phyloP scores from a whole-genome alignment of 176 grass and related monocot genomes.

The Hsuehochloa calcarea region DNA sequence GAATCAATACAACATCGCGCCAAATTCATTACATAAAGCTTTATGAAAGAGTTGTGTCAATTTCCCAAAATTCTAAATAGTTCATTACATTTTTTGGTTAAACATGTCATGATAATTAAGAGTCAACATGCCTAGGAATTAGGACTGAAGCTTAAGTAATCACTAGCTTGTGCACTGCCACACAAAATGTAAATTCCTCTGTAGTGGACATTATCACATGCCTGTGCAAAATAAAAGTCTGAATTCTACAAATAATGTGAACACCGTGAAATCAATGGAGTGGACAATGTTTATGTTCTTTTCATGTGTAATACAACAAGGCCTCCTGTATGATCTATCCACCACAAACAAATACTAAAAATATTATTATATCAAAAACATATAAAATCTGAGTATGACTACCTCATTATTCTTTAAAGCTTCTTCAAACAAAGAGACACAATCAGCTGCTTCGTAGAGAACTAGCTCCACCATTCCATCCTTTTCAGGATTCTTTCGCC shows the following conservation, averaged over 20 bases:
- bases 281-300: not conserved
- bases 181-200: not conserved
- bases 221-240: not conserved
- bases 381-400: not conserved
- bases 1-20: not conserved
- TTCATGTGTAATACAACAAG: not conserved
- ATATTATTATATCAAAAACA: not conserved
- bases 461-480: slow-evolving; percentile 49
- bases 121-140: not conserved
- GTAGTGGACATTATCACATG: not conserved
- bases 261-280: not conserved
- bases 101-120: not conserved
- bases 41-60: not conserved
- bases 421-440: slow-evolving; percentile 85
- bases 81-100: not conserved
- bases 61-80: not conserved
- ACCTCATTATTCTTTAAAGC: slow-evolving; percentile 91
- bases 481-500: slow-evolving; percentile 68
- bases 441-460: slow-evolving; percentile 60
- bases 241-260: not conserved
- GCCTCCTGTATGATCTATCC: not conserved
- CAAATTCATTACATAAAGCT: not conserved
- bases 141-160: not conserved
- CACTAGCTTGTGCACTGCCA: not conserved
- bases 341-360: not conserved